Percentiles rank a stretch among this genome's conserved stretches.
These are phyloP conservation scores for Alnus rubra DNA, from an alignment of 306 rosid genomes.

Conservation along the genomic window DNA sequence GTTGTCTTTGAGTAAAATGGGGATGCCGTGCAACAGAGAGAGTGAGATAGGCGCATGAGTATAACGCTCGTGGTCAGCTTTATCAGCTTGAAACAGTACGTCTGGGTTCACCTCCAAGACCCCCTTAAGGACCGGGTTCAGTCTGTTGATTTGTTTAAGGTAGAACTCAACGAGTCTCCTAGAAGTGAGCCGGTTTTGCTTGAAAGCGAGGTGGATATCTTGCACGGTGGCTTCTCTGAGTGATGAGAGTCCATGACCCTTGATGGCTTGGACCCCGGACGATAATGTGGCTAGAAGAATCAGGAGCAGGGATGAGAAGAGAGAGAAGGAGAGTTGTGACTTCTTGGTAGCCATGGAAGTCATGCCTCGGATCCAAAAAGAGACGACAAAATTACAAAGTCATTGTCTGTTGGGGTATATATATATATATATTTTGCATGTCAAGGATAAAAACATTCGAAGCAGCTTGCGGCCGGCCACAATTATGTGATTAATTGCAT, in stretches of 20 bases:
- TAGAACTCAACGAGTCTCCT: slow-evolving; percentile 44
- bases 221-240: slow-evolving; percentile 48
- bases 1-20: slow-evolving; percentile 56
- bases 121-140: slow-evolving; percentile 37
- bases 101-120: slow-evolving; percentile 63
- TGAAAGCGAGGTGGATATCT: slow-evolving; percentile 51
- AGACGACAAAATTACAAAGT: too few relatives aligned
- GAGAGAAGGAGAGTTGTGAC: slow-evolving; percentile 11
- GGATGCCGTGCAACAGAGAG: slow-evolving; percentile 54
- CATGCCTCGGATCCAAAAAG: neutral
- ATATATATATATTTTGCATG: too few relatives aligned
- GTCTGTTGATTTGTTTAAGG: slow-evolving; percentile 39
- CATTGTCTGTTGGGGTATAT: too few relatives aligned
- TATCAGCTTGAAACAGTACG: slow-evolving; percentile 43
- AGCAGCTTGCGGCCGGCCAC: too few relatives aligned
- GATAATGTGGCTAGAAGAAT: slow-evolving; percentile 22
- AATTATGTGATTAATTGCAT: too few relatives aligned
- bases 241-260: neutral
- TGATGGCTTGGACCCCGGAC: neutral
- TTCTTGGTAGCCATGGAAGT: slow-evolving; percentile 25
- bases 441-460: too few relatives aligned
- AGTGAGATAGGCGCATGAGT: slow-evolving; percentile 7
- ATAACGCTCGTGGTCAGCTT: slow-evolving; percentile 46
- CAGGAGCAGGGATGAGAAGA: slow-evolving; percentile 27
- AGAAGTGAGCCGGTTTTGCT: slow-evolving; percentile 40